Conservation (phyloP, 2,329 filamentous ascomycete genomes). For the Fusarium nurragi region DNA sequence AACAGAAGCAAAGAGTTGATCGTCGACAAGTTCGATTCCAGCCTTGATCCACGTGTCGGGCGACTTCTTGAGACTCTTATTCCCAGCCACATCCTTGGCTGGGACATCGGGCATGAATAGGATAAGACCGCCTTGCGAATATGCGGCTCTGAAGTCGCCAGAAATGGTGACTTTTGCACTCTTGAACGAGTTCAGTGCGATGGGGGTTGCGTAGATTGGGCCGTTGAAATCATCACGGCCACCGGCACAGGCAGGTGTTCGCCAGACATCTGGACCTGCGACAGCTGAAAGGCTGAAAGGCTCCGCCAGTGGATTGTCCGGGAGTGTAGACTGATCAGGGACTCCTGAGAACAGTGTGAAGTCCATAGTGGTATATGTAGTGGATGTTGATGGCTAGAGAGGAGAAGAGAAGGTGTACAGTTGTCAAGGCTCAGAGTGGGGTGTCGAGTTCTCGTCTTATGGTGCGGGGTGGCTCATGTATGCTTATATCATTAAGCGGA, state of each 20-base stretch:
- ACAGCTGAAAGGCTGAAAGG: not conserved
- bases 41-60: conserved; percentile 8
- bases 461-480: too few species aligned
- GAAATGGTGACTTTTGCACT: not conserved
- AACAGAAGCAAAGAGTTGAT: not conserved
- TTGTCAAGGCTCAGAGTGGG: too few species aligned
- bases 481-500: too few species aligned
- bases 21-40: not conserved
- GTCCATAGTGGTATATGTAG: not conserved
- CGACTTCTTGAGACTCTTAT: not conserved
- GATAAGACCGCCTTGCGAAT: conserved; percentile 9
- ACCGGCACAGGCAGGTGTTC: conserved; percentile 2
- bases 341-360: not conserved
- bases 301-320: not conserved
- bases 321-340: rapidly evolving
- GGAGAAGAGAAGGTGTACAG: too few species aligned
- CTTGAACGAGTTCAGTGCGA: not conserved
- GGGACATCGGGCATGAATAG: not conserved
- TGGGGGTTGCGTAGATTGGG: not conserved
- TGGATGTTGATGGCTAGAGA: not conserved
- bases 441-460: too few species aligned
- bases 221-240: conserved; percentile 8
- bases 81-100: not conserved
- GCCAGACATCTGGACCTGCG: not conserved
- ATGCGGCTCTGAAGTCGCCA: not conserved